phyloP scores from a whole-genome alignment of 306 rosid species.

The Acacia crassicarpa region DNA sequence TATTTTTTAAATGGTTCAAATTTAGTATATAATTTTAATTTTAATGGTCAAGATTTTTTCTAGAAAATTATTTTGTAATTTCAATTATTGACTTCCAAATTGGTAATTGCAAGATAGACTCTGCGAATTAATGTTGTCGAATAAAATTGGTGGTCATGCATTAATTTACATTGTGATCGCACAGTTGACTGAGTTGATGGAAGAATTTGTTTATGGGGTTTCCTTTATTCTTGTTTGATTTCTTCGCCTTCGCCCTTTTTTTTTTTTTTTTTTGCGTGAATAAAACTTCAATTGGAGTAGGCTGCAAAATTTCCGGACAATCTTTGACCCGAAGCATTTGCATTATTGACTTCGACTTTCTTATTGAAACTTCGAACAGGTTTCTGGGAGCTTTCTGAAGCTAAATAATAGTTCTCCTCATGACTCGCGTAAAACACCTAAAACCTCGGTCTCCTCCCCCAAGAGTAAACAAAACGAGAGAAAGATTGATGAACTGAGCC shows the following conservation, averaged over 20 bases:
- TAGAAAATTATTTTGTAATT: not conserved
- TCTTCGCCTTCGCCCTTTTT: not conserved
- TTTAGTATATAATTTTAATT: not conserved
- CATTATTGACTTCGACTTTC: not conserved
- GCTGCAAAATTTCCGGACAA: not conserved
- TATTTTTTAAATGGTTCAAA: not conserved
- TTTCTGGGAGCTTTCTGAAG: slow-evolving; percentile 46
- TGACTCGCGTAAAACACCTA: slow-evolving; percentile 23
- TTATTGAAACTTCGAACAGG: slow-evolving; percentile 36
- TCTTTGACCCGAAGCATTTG: not conserved
- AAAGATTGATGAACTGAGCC: slow-evolving; percentile 26
- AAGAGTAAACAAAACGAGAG: slow-evolving; percentile 31
- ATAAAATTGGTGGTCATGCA: not conserved
- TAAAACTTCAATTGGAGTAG: not conserved
- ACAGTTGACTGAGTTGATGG: not conserved
- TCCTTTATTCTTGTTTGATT: not conserved
- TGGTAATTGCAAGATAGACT: not conserved
- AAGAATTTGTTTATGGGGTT: not conserved
- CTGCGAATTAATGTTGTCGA: not conserved
- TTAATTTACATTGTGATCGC: not conserved
- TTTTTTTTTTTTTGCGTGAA: not conserved
- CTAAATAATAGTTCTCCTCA: slow-evolving; percentile 14
- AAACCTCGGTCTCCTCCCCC: slow-evolving; percentile 27
- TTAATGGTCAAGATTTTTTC: not conserved
- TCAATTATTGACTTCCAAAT: not conserved